These are phyloP conservation scores for Alnus rubra DNA, from an alignment of 306 rosid genomes.

Conservation along the genomic window DNA sequence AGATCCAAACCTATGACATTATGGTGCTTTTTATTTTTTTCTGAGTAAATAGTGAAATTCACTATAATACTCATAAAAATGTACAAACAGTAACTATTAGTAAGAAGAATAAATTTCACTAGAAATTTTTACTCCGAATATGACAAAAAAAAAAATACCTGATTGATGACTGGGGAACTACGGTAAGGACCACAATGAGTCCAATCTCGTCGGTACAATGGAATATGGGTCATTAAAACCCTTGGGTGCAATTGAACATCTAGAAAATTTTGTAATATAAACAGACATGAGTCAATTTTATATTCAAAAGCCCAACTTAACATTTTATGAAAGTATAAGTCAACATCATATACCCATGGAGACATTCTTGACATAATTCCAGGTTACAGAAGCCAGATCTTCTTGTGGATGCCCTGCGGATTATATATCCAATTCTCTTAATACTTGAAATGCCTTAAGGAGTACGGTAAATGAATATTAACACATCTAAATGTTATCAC, in stretches of 20 bases:
- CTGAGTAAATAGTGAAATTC: background rate
- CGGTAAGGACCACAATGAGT: slow-evolving; percentile 73
- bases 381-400: slow-evolving; percentile 46
- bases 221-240: slow-evolving; percentile 82
- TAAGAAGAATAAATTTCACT: slow-evolving; percentile 5
- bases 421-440: slow-evolving; percentile 31
- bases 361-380: slow-evolving; percentile 61
- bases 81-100: background rate
- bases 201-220: slow-evolving; percentile 61
- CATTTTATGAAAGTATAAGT: slow-evolving; percentile 24
- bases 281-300: slow-evolving; percentile 20
- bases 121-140: slow-evolving; percentile 10
- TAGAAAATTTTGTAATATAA: slow-evolving; percentile 26
- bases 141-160: slow-evolving; percentile 48
- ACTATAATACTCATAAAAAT: background rate
- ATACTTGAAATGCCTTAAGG: slow-evolving; percentile 16
- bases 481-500: slow-evolving; percentile 17
- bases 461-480: slow-evolving; percentile 7
- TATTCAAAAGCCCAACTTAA: slow-evolving; percentile 16
- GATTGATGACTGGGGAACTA: slow-evolving; percentile 60
- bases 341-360: slow-evolving; percentile 54
- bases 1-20: slow-evolving; percentile 19
- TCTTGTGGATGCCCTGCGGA: slow-evolving; percentile 57
- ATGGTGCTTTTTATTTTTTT: background rate
- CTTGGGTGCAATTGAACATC: slow-evolving; percentile 53